A percentile compares a stretch with the other conserved stretches of the same genome.
These are phyloP conservation scores for Vigna radiata DNA, from an alignment of 306 rosid genomes.

Conservation along the genomic window DNA sequence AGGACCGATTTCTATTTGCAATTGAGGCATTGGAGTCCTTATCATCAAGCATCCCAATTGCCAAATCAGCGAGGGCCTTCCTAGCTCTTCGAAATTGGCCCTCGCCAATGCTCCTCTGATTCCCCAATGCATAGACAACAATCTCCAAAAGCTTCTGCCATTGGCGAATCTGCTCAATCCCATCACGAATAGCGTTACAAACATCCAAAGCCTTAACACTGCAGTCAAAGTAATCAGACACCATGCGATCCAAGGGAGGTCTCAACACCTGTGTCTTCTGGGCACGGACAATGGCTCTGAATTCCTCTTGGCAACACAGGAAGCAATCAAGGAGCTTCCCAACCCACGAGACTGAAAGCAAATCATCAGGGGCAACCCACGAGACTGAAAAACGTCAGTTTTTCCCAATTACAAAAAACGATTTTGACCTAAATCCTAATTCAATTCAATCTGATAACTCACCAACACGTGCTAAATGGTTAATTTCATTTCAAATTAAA, in stretches of 20 bases:
- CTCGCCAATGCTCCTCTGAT: constrained; percentile 69
- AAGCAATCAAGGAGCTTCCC: constrained; percentile 72
- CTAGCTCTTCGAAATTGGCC: constrained; percentile 95
- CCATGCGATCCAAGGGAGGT: constrained; percentile 69
- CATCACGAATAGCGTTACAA: constrained; percentile 87
- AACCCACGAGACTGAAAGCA: constrained; percentile 74
- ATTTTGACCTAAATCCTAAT: too few species aligned
- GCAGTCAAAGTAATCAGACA: constrained; percentile 77
- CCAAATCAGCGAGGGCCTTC: constrained; percentile 80
- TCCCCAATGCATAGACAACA: constrained; percentile 68
- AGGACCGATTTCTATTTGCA: constrained; percentile 81
- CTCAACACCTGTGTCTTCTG: constrained; percentile 45
- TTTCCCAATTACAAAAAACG: too few species aligned
- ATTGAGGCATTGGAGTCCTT: constrained; percentile 61
- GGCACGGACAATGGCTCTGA: constrained; percentile 58
- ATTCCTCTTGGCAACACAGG: constrained; percentile 71
- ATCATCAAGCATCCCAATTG: constrained; percentile 84
- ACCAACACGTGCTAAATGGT: too few species aligned
- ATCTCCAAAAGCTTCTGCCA: constrained; percentile 88
- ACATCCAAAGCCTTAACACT: constrained; percentile 92
- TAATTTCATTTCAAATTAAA: too few species aligned
- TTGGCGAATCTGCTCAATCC: constrained; percentile 83
- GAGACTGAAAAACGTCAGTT: too few species aligned
- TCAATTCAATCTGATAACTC: too few species aligned
- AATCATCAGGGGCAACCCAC: constrained; percentile 43